A percentile compares a stretch with the other conserved stretches of the same genome.
Conservation (phyloP, 805 yeast species). For the Grigorovia transvaalensis region DNA sequence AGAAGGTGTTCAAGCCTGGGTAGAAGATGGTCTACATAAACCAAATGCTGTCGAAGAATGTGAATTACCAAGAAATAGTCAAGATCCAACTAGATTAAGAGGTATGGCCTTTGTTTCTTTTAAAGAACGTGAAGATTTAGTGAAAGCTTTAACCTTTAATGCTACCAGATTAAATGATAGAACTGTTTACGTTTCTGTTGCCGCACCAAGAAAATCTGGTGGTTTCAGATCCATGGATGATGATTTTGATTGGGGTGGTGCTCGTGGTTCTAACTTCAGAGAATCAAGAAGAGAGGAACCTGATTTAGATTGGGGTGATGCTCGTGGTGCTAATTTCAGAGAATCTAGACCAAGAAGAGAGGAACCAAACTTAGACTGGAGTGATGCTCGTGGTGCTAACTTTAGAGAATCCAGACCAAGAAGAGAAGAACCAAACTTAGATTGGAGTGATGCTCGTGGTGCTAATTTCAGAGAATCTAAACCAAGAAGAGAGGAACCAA, state of each 20-base stretch:
- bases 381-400: conserved; percentile 39
- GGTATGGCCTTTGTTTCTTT: conserved; percentile 87
- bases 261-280: conserved; percentile 27
- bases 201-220: conserved; percentile 47
- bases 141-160: conserved; percentile 57
- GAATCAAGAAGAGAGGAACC: conserved; percentile 19
- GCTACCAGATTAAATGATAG: conserved; percentile 66
- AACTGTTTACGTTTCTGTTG: conserved; percentile 64
- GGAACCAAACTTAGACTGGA: conserved; percentile 34
- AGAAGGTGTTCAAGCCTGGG: conserved; percentile 48
- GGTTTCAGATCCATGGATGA: conserved; percentile 29
- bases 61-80: conserved; percentile 60
- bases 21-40: conserved; percentile 42
- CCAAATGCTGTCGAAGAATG: conserved; percentile 51
- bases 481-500: conserved; percentile 31
- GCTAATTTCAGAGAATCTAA: conserved; percentile 27
- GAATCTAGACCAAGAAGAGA: conserved; percentile 23
- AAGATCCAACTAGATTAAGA: conserved; percentile 55
- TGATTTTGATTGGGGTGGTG: conserved; percentile 40
- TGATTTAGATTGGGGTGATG: conserved; percentile 38
- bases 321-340: conserved; percentile 27
- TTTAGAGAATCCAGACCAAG: conserved; percentile 24
- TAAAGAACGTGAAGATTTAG: conserved; percentile 66
- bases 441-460: conserved; percentile 43
- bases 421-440: conserved; percentile 32